Evolutionary conservation across 768 basidiomycete genomes (phyloP), one percentile per base, ranked within the genome.

Genomic region (Macrolepiota dolichaula): DNA sequence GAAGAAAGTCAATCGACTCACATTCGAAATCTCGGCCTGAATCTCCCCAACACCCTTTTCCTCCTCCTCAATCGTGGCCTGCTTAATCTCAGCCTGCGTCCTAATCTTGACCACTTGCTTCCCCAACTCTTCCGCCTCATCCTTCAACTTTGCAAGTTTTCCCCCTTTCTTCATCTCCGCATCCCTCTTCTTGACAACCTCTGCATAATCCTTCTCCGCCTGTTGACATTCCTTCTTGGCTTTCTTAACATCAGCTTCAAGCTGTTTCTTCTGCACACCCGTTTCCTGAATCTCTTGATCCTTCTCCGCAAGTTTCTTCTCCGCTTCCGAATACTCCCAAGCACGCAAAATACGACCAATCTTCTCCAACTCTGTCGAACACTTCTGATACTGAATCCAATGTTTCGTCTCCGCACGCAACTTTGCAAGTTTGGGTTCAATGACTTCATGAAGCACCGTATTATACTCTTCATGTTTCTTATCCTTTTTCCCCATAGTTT

Each of bases 401-500:
- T 89, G 84, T 35, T 92, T 85, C 71, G 97, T 98, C 76, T 99
- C 94, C 19, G 79, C 78, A 9, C 96, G 87, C 2, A 98, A 86
- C 64, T 89, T 94, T 69, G 98, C 89, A 46, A 98, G 79, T 70
- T 98, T 98, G 0, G 97, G 96, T 0, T 85, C 89, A 69, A 98
- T 97, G 74, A 98, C 97, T 72, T 98, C 95, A 0, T 76, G 73
- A 25, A 98, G 84, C 19, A 92, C 79, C 1, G 85, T 79, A 15
- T 83, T 88, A 69, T 97, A 87, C 74, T 98, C 96, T 60, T 92
- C 87, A 13, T 98, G 90, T 62, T 91, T 88, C 75, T 96, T 98
- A 65, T 98, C 94, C 77, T 98, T 98, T 82, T 96, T 98, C 25
- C 82, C 82, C 90, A 99, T 99, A 0, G 93, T 97, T 74, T 91